Percentiles rank a stretch among this genome's conserved stretches.
phyloP scores from a whole-genome alignment of 1,284 basidiomycete species.

The Exobasidium cylindrosporum region DNA sequence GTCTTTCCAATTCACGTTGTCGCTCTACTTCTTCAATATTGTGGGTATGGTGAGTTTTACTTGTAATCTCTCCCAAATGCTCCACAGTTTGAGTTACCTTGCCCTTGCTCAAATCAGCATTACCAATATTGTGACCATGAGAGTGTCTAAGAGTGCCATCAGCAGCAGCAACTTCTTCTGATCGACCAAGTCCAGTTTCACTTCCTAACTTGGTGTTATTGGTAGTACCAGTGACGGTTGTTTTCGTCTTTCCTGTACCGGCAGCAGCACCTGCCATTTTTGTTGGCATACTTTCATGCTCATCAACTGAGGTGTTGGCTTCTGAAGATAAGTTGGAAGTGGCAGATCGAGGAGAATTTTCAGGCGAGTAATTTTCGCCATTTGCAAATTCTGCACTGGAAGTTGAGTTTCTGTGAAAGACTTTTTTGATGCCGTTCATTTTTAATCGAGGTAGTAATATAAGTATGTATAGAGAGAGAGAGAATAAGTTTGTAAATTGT shows the following conservation, averaged over 20 bases:
- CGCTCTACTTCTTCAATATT: conserved; percentile 54
- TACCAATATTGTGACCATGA: conserved; percentile 21
- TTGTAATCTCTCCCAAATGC: conserved; percentile 53
- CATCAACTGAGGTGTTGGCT: conserved; percentile 1
- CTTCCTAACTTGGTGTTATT: too few species aligned
- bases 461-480: too few species aligned
- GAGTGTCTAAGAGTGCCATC: conserved; percentile 33
- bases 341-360: not conserved
- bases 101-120: conserved; percentile 43
- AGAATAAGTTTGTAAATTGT: too few species aligned
- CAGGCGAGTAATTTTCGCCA: not conserved
- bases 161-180: conserved; percentile 26
- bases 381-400: not conserved
- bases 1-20: conserved; percentile 52
- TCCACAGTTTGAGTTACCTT: conserved; percentile 53
- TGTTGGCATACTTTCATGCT: conserved; percentile 1
- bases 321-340: not conserved
- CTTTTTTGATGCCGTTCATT: conserved; percentile 20
- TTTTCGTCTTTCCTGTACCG: not conserved
- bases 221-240: not conserved
- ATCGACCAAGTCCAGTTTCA: conserved; percentile 15
- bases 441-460: too few species aligned
- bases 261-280: conserved; percentile 1
- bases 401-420: conserved; percentile 8
- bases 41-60: conserved; percentile 51